These are phyloP conservation scores for Gnomoniopsis sp. DNA, from an alignment of 2,329 filamentous ascomycete genomes.

Conservation along the genomic window DNA sequence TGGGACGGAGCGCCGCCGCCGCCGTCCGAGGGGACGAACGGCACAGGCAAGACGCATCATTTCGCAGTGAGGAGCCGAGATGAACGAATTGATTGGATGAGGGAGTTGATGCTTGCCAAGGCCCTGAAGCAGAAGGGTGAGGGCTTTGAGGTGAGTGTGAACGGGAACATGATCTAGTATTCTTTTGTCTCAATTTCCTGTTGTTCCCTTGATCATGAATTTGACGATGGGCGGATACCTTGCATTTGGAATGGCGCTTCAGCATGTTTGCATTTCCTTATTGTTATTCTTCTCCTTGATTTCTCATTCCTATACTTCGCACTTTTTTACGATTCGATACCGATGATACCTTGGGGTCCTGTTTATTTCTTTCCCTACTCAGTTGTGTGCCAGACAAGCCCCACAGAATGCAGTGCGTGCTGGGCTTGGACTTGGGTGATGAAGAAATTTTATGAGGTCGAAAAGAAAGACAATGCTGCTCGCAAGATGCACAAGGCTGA, in stretches of 20 bases:
- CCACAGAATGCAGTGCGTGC: background rate
- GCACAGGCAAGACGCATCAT: conserved; percentile 81
- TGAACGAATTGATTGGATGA: conserved; percentile 96
- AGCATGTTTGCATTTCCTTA: conserved; percentile 15
- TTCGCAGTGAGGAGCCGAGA: conserved; percentile 86
- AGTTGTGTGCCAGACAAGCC: conserved; percentile 1
- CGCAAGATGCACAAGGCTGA: conserved; percentile 14
- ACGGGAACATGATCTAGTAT: conserved; percentile 68
- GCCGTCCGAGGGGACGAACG: conserved; percentile 48
- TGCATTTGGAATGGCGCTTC: conserved; percentile 13
- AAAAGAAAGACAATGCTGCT: conserved; percentile 6
- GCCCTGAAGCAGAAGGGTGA: conserved; percentile 80
- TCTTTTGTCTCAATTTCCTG: background rate
- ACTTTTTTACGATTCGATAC: conserved; percentile 16
- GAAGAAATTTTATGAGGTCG: background rate
- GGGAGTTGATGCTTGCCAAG: conserved; percentile 87
- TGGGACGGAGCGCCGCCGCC: conserved; percentile 25
- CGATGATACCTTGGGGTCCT: conserved; percentile 19
- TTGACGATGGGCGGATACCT: background rate
- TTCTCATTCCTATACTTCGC: conserved; percentile 11
- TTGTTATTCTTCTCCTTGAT: conserved; percentile 1
- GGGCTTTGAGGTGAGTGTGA: conserved; percentile 78
- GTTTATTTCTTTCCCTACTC: background rate
- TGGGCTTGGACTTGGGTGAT: background rate
- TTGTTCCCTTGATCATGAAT: background rate